These are phyloP conservation scores for Pichia pseudocactophila DNA, from an alignment of 805 yeast genomes.

Conservation along the genomic window DNA sequence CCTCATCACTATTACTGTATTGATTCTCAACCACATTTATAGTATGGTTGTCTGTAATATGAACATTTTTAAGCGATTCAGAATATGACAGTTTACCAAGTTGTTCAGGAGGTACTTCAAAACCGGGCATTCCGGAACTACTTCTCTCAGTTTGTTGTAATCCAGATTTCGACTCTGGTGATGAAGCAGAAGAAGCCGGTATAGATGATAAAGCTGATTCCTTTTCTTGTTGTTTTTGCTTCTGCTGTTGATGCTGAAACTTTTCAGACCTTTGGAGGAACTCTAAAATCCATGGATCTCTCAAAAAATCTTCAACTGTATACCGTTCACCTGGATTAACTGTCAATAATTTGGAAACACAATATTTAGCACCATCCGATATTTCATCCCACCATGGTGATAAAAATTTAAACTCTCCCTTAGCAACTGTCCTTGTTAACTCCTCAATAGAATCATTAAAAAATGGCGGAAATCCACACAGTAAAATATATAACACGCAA, in stretches of 20 bases:
- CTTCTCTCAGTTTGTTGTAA: conserved; percentile 4
- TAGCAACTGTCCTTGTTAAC: conserved; percentile 70
- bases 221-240: conserved; percentile 12
- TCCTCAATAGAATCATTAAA: conserved; percentile 74
- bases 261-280: conserved; percentile 23
- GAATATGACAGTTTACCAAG: conserved; percentile 1
- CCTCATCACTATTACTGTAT: neutral
- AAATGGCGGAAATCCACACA: conserved; percentile 98
- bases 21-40: too few relatives aligned
- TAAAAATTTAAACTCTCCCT: conserved; percentile 66
- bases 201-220: too few relatives aligned
- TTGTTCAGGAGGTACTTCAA: neutral
- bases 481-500: conserved; percentile 83
- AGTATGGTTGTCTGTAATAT: too few relatives aligned
- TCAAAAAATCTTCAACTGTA: conserved; percentile 60
- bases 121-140: conserved; percentile 8
- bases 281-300: conserved; percentile 65
- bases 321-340: conserved; percentile 64
- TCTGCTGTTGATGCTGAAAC: conserved; percentile 17
- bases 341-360: conserved; percentile 58
- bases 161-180: too few relatives aligned
- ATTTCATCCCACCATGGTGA: conserved; percentile 91
- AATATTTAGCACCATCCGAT: conserved; percentile 54
- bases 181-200: too few relatives aligned
- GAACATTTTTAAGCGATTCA: conserved; percentile 1